Evolutionary conservation across 306 rosid species (phyloP).

Genomic region (Citrullus mucosospermus): DNA sequence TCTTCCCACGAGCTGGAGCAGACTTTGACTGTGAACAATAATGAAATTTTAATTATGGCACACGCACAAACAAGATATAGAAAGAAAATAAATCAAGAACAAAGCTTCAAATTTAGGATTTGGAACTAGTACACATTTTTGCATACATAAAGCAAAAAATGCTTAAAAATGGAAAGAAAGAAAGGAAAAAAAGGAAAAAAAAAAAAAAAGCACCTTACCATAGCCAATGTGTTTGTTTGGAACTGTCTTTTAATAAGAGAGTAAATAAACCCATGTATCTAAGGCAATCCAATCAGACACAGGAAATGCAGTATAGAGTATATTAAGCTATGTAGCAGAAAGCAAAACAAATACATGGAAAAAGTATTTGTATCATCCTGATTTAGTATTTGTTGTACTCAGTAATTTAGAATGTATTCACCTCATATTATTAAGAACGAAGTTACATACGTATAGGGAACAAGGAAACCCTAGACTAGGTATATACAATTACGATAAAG

Average conservation of each 20-base stretch:
- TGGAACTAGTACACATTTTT: not conserved
- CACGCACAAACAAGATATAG: not conserved
- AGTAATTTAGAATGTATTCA: no score
- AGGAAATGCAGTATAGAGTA: not conserved
- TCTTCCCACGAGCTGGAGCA: conserved; percentile 53
- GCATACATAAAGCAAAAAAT: not conserved
- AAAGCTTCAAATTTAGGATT: not conserved
- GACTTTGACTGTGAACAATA: conserved; percentile 49
- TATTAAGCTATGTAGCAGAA: not conserved
- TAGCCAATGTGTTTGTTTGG: not conserved
- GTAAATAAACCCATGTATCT: not conserved
- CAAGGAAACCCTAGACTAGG: no score
- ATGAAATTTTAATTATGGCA: conserved; percentile 1
- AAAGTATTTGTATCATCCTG: not conserved
- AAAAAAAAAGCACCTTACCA: not conserved
- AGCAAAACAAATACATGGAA: not conserved
- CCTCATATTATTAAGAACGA: no score
- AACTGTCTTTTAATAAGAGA: not conserved
- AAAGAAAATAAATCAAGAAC: not conserved
- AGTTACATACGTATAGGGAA: no score
- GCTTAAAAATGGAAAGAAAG: not conserved
- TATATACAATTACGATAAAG: no score
- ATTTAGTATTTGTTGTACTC: no score
- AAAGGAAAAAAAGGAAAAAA: no score
- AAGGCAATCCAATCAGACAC: not conserved